These are phyloP conservation scores for Lepiota venenata DNA, from an alignment of 768 basidiomycete species.

Conservation along the genomic window DNA sequence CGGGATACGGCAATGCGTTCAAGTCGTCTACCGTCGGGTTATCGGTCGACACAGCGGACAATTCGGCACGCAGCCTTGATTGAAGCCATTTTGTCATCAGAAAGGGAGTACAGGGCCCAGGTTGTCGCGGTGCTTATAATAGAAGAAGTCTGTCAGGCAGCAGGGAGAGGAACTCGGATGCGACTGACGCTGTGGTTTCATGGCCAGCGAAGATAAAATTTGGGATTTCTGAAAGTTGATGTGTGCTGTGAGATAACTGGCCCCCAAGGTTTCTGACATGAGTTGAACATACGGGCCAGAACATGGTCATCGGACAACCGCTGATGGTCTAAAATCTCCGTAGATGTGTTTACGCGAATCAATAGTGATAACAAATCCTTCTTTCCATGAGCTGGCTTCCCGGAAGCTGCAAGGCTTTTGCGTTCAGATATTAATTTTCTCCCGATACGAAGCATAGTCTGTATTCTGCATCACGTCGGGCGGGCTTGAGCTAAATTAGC, in stretches of 20 bases:
- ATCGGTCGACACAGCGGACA: constrained; percentile 40
- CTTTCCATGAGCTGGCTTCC: constrained; percentile 28
- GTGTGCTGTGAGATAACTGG: neutral
- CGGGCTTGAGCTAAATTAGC: constrained; percentile 22
- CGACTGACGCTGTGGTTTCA: constrained; percentile 46
- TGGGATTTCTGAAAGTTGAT: constrained; percentile 43
- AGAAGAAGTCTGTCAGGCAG: constrained; percentile 32
- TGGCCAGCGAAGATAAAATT: constrained; percentile 61
- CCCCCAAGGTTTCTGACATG: neutral
- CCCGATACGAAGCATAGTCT: constrained; percentile 49
- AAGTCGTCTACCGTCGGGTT: constrained; percentile 60
- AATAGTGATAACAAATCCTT: constrained; percentile 61
- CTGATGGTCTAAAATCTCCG: constrained; percentile 51
- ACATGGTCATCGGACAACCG: constrained; percentile 62
- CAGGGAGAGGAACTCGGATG: constrained; percentile 49
- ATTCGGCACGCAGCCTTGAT: constrained; percentile 48
- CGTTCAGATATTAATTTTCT: constrained; percentile 38
- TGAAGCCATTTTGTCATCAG: constrained; percentile 42
- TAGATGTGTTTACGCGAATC: constrained; percentile 61
- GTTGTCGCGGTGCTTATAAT: constrained; percentile 30
- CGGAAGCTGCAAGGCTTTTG: constrained; percentile 43
- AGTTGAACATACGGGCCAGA: constrained; percentile 39
- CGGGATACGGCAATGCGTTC: constrained; percentile 56
- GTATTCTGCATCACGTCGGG: constrained; percentile 24
- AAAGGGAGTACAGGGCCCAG: constrained; percentile 53